phyloP scores from a whole-genome alignment of 352 stramenopile species.

The Phytophthora quininea region DNA sequence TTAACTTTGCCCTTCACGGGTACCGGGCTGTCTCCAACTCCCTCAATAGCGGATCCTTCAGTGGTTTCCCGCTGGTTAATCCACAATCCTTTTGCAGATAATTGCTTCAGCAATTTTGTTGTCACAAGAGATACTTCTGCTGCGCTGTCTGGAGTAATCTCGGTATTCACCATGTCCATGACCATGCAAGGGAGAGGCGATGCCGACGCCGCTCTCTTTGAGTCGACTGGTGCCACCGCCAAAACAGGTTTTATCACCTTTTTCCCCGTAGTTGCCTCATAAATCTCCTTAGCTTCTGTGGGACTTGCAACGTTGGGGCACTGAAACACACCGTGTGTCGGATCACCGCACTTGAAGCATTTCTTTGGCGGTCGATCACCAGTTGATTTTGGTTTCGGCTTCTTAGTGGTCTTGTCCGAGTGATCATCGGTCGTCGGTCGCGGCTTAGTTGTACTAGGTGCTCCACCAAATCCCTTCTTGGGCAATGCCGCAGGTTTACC shows the following conservation, averaged over 20 bases:
- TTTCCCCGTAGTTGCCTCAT: background rate
- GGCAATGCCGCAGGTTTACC: too few species aligned
- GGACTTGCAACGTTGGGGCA: slow-evolving; percentile 5
- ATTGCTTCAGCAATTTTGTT: slow-evolving; percentile 4
- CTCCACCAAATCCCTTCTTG: background rate
- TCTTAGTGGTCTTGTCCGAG: background rate
- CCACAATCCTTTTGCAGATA: background rate
- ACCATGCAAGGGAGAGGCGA: slow-evolving; percentile 6
- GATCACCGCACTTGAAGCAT: slow-evolving; percentile 18
- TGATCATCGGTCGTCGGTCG: too few species aligned
- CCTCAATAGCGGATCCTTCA: background rate
- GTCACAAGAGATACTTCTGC: slow-evolving; percentile 19
- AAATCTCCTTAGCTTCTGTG: slow-evolving; percentile 11
- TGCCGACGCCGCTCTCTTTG: background rate
- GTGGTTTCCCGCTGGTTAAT: background rate
- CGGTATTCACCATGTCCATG: slow-evolving; percentile 4
- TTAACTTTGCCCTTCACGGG: slow-evolving; percentile 19
- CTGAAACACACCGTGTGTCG: slow-evolving; percentile 13
- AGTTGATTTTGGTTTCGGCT: background rate
- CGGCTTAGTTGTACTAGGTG: background rate
- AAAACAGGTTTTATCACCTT: slow-evolving; percentile 16
- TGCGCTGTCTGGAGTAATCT: slow-evolving; percentile 10
- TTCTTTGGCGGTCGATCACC: background rate
- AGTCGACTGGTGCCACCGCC: background rate
- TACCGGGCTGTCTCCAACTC: slow-evolving; percentile 7